These are phyloP conservation scores for Termitomyces sp. DNA, from an alignment of 768 basidiomycete genomes.

Conservation along the genomic window DNA sequence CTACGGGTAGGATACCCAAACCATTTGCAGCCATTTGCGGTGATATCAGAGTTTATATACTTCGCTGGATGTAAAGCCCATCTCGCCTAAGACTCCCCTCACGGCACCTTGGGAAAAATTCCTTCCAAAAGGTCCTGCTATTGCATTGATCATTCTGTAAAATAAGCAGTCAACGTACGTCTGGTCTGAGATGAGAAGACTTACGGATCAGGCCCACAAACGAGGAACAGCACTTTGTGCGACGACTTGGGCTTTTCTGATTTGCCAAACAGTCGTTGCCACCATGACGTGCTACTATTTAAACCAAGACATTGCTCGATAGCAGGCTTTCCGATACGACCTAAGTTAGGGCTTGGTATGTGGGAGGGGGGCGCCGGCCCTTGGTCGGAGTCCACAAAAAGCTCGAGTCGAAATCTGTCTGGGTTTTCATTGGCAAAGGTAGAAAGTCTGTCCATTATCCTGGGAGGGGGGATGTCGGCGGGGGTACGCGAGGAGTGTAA, in stretches of 20 bases:
- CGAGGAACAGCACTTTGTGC: slow-evolving; percentile 56
- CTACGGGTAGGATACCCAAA: not conserved
- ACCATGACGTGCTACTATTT: slow-evolving; percentile 25
- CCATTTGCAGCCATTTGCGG: not conserved
- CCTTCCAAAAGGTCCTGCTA: slow-evolving; percentile 73
- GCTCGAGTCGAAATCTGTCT: slow-evolving; percentile 45
- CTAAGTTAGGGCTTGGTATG: slow-evolving; percentile 29
- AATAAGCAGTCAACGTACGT: not conserved
- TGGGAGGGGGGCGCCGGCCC: slow-evolving; percentile 17
- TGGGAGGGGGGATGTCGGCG: slow-evolving; percentile 64
- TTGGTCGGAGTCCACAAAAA: slow-evolving; percentile 59
- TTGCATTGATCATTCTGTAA: slow-evolving; percentile 65
- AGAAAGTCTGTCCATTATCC: slow-evolving; percentile 49
- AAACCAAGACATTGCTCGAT: slow-evolving; percentile 39
- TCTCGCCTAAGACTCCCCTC: slow-evolving; percentile 57
- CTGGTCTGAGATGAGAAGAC: slow-evolving; percentile 17
- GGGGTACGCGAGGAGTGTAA: slow-evolving; percentile 64
- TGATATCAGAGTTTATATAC: slow-evolving; percentile 60
- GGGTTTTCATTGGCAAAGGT: slow-evolving; percentile 46
- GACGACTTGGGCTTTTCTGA: slow-evolving; percentile 14
- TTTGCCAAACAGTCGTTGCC: slow-evolving; percentile 26
- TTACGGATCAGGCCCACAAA: slow-evolving; percentile 84
- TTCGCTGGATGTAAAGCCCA: slow-evolving; percentile 58
- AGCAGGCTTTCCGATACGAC: slow-evolving; percentile 49
- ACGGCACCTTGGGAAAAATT: slow-evolving; percentile 73